Percentiles rank a stretch among this genome's conserved stretches.
phyloP scores from a whole-genome alignment of 768 basidiomycete genomes.

The Rhodosporidiobolus odoratus region DNA sequence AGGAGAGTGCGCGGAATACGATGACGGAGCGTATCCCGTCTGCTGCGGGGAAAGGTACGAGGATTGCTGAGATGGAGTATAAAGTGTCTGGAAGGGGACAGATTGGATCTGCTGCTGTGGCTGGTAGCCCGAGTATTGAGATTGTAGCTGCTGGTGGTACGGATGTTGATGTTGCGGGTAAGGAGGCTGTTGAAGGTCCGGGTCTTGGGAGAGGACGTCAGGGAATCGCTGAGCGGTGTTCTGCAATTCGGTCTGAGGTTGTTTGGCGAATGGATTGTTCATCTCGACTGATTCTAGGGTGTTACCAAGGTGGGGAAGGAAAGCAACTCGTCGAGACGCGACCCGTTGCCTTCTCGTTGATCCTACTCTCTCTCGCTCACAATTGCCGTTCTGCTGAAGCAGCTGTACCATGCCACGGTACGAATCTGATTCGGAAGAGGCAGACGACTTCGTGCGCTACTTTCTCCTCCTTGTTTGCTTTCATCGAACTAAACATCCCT shows the following conservation, averaged over 20 bases:
- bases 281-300: background rate
- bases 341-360: background rate
- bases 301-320: background rate
- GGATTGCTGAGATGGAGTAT: background rate
- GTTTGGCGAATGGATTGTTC: constrained; percentile 25
- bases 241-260: background rate
- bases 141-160: constrained; percentile 1
- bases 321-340: background rate
- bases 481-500: background rate
- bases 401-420: constrained; percentile 5
- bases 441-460: constrained; percentile 27
- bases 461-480: background rate
- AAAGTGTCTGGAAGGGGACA: background rate
- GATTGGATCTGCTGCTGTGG: background rate
- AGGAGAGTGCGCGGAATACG: background rate
- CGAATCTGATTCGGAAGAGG: constrained; percentile 12
- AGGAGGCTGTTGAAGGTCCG: background rate
- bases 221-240: constrained; percentile 25
- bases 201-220: constrained; percentile 9
- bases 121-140: background rate
- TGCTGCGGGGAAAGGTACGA: background rate
- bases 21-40: background rate
- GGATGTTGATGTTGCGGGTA: constrained; percentile 10
- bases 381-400: background rate
- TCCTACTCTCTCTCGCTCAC: background rate